Evolutionary conservation across 805 yeast genomes (phyloP), one percentile per base, ranked within the genome.

Genomic region (Saturnispora quitensis): DNA sequence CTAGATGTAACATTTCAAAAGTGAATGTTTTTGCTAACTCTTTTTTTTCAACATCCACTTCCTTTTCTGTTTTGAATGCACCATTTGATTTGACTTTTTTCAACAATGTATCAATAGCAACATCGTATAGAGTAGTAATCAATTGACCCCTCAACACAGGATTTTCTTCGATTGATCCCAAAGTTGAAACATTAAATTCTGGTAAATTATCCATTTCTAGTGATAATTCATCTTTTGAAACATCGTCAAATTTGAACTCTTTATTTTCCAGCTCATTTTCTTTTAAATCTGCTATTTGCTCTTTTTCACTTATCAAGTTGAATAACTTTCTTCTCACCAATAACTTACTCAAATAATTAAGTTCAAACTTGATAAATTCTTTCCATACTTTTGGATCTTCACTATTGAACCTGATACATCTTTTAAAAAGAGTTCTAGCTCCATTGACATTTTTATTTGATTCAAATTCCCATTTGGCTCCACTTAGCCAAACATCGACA

Each of bases 401-500:
- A 2, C 84, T 76, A 63, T 91, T 91, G 66, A 93, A 86, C 65
- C 95, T 76, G 40, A 93, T 73, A 33, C 85, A 95, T 58, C 86
- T 80, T 67, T 90, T 97, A 66, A 89, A 81, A 25, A 93, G 74
- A 9, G 81, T 80, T 66, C 99, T 78, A 22, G 97, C 90, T 45
- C 95, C 90, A 62, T 84, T 82, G 44, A 95, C 87, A 60, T 89
- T 86, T 40, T 91, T 86, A 67, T 93, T 89, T 28, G 78, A 78
- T 59, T 91, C 97, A 61, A 87, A 84, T 69, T 93, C 98, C 68
- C 88, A 89, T 63, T 87, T 87, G 31, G 97, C 97, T 24, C 97
- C 97, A 61, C 88, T 79, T 43, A 93, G 79, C 99, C 99, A 93
- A 17, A 91, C 86, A 59, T 84, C 86, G 2, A 89, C 78, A 62